Evolutionary conservation across 2,329 filamentous ascomycete species (phyloP).

Genomic region (Trichoderma atroviride): DNA sequence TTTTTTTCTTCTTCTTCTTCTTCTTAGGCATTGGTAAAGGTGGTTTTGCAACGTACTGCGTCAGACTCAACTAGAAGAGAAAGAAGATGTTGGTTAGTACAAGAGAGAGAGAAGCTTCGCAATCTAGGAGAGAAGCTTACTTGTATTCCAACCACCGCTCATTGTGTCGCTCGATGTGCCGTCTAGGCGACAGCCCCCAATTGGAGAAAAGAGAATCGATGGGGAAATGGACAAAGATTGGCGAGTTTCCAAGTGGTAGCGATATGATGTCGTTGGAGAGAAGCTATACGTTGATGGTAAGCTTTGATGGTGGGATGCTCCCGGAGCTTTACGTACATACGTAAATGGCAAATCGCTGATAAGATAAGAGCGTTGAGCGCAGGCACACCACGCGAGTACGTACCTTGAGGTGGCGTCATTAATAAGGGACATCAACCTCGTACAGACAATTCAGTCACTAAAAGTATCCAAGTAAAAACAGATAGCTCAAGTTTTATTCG

Average conservation of each 20-base stretch:
- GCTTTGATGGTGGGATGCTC: conserved; percentile 1
- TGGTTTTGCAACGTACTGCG: conserved; percentile 63
- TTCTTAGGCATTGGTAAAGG: not conserved
- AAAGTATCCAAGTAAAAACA: not conserved
- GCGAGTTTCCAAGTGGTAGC: not conserved
- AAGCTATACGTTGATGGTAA: not conserved
- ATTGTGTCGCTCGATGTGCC: conserved; percentile 42
- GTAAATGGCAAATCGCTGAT: conserved; percentile 6
- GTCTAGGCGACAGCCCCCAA: not conserved
- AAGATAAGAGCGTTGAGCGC: conserved; percentile 23
- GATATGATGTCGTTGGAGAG: not conserved
- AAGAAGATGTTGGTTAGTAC: not conserved
- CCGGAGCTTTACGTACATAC: not conserved
- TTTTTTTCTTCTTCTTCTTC: not conserved
- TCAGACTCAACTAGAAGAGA: conserved; percentile 75
- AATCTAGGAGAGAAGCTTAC: conserved; percentile 41
- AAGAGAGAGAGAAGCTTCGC: not conserved
- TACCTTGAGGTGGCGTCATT: not conserved
- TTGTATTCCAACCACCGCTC: conserved; percentile 94
- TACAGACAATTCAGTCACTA: not conserved
- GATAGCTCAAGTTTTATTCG: not conserved
- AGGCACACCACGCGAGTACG: conserved; percentile 13
- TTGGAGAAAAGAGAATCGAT: not conserved
- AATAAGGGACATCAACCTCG: not conserved
- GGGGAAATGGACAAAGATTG: not conserved